Evolutionary conservation across 2,329 filamentous ascomycete species (phyloP), one percentile per base, ranked within the genome.

Genomic region (Claviceps sp.): DNA sequence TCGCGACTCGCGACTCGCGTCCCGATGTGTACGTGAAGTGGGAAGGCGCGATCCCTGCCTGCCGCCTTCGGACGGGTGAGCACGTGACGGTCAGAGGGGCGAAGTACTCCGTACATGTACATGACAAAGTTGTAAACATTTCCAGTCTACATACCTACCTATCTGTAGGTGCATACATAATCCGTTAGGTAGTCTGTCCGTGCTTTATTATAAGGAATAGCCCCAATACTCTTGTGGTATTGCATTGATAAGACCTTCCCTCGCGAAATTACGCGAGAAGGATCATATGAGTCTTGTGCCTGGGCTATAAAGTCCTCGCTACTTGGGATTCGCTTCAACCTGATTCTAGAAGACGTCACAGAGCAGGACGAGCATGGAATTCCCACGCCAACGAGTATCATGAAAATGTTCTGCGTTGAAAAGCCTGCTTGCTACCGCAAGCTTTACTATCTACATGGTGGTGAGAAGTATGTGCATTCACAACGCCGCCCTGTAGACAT

Each of bases 21-120:
- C 37, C 37, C 5, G 30, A 7, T 34, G 4, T 34, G 22, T 34
- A 17, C 17, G 8, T 44, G n/a, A 34, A 38, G n/a, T 47, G 16
- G 49, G 41, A 37, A 52, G 41, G 45, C 52, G 52, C 49, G 49
- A 34, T 54, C 40, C 44, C 14, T 44, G 24, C 30, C 22, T 44
- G 24, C 39, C 30, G 30, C 24, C 46, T 46, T 50, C 2, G 7
- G 19, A 56, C 54, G 52, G 56, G 56, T 53, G 51, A 40, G 34
- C 56, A 57, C 56, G 56, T 57, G 55, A 56, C 19, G 19, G 13
- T 17, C 10, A 26, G 14, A n/a, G 22, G 19, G 19, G 11, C 7
- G 10, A 43, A 17, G 17, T 17, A 17, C 26, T 30, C 26, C 26
- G 26, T 26, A 2, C 26, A 26, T 26, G 26, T 30, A 30, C 8